Evolutionary conservation across 1,284 basidiomycete species (phyloP).

Genomic region (Ganoderma multipileum): DNA sequence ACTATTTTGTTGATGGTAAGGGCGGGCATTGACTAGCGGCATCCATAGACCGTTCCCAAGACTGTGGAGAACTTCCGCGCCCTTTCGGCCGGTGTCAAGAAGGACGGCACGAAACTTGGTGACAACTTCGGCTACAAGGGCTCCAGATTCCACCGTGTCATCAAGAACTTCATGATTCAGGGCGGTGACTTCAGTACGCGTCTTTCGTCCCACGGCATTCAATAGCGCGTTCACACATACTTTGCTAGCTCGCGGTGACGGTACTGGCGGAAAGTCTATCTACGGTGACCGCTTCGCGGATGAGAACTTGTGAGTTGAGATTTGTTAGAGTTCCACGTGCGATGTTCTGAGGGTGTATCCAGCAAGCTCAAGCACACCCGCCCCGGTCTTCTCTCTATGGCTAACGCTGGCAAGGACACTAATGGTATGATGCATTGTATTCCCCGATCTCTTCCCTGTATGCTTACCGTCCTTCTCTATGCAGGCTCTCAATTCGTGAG

Average conservation of each 20-base stretch:
- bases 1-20: slow-evolving; percentile 19
- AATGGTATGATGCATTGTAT: slow-evolving; percentile 59
- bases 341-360: not conserved
- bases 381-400: slow-evolving; percentile 91
- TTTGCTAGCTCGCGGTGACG: slow-evolving; percentile 56
- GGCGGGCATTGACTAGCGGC: not conserved
- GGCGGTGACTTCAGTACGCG: slow-evolving; percentile 74
- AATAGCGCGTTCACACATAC: not conserved
- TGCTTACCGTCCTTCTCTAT: slow-evolving; percentile 15
- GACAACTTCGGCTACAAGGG: slow-evolving; percentile 77
- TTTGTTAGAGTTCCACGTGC: not conserved
- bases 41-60: slow-evolving; percentile 77
- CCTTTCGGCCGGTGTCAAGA: slow-evolving; percentile 76
- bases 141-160: slow-evolving; percentile 74
- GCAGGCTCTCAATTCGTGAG: slow-evolving; percentile 85
- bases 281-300: slow-evolving; percentile 67
- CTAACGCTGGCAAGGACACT: slow-evolving; percentile 89
- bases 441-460: slow-evolving; percentile 19
- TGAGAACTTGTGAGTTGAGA: slow-evolving; percentile 80
- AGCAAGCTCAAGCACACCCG: slow-evolving; percentile 91
- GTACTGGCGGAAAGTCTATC: slow-evolving; percentile 69
- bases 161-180: slow-evolving; percentile 77
- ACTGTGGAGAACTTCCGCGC: slow-evolving; percentile 78
- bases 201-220: too few species aligned
- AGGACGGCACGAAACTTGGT: slow-evolving; percentile 78